phyloP scores from a whole-genome alignment of 352 stramenopile species.

The Pythium brassicae region DNA sequence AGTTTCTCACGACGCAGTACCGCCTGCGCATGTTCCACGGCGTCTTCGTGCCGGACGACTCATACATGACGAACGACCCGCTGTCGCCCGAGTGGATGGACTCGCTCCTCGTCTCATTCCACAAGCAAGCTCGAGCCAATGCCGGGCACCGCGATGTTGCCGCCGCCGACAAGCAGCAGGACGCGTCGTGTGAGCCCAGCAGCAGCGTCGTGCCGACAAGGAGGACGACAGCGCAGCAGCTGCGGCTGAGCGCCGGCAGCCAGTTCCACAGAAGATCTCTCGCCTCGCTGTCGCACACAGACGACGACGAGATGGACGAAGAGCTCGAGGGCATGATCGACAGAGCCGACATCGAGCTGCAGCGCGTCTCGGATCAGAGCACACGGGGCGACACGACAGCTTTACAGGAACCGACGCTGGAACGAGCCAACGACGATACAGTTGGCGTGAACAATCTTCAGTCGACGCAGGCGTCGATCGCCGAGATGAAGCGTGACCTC shows the following conservation, averaged over 20 bases:
- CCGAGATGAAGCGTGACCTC: conserved; percentile 29
- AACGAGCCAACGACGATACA: not conserved
- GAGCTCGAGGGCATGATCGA: conserved; percentile 76
- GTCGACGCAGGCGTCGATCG: not conserved
- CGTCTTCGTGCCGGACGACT: conserved; percentile 67
- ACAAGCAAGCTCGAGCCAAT: conserved; percentile 16
- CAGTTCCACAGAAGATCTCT: conserved; percentile 22
- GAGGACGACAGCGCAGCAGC: not conserved
- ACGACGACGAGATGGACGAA: conserved; percentile 66
- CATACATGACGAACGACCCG: conserved; percentile 55
- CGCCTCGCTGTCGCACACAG: conserved; percentile 26
- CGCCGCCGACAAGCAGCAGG: not conserved
- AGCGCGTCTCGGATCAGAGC: not conserved
- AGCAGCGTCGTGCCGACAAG: not conserved
- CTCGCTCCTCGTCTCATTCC: conserved; percentile 40
- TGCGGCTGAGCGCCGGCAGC: not conserved
- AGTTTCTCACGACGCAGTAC: conserved; percentile 58
- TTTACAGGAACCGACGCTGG: not conserved
- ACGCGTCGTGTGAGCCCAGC: not conserved
- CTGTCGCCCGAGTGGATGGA: conserved; percentile 83
- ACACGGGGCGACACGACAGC: not conserved
- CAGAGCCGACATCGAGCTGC: conserved; percentile 23
- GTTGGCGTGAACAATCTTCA: not conserved
- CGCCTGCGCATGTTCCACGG: conserved; percentile 61
- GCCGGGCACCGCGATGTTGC: not conserved